Evolutionary conservation across 306 rosid genomes (phyloP).

Genomic region (Trifolium pratense): DNA sequence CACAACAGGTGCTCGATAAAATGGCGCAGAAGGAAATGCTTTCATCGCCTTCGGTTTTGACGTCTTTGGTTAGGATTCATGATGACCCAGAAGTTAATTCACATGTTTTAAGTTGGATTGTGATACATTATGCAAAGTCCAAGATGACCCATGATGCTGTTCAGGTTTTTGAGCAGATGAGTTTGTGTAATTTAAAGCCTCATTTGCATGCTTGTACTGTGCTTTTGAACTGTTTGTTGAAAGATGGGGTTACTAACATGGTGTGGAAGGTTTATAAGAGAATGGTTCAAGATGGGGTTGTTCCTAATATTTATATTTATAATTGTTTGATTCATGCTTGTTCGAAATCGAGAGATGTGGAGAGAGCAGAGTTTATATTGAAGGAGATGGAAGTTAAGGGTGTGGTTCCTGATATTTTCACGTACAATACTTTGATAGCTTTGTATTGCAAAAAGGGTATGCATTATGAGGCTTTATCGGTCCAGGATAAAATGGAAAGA

Average conservation of each 20-base stretch:
- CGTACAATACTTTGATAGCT: conserved; percentile 83
- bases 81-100: conserved; percentile 68
- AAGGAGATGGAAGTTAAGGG: conserved; percentile 75
- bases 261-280: conserved; percentile 77
- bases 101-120: conserved; percentile 89
- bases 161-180: conserved; percentile 82
- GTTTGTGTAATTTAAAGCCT: conserved; percentile 57
- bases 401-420: conserved; percentile 74
- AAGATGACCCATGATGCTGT: conserved; percentile 75
- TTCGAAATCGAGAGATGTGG: conserved; percentile 73
- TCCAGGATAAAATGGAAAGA: conserved; percentile 80
- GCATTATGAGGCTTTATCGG: conserved; percentile 82
- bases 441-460: conserved; percentile 69
- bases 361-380: conserved; percentile 65
- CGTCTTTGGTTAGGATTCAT: conserved; percentile 51
- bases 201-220: conserved; percentile 86
- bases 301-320: conserved; percentile 68
- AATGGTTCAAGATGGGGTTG: conserved; percentile 61
- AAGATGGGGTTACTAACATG: conserved; percentile 63
- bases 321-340: conserved; percentile 89
- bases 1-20: conserved; percentile 76
- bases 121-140: conserved; percentile 62
- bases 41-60: conserved; percentile 77
- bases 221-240: conserved; percentile 74
- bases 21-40: conserved; percentile 67